phyloP scores from a whole-genome alignment of 2,329 filamentous ascomycete species.

The Chaetomium strumarium region DNA sequence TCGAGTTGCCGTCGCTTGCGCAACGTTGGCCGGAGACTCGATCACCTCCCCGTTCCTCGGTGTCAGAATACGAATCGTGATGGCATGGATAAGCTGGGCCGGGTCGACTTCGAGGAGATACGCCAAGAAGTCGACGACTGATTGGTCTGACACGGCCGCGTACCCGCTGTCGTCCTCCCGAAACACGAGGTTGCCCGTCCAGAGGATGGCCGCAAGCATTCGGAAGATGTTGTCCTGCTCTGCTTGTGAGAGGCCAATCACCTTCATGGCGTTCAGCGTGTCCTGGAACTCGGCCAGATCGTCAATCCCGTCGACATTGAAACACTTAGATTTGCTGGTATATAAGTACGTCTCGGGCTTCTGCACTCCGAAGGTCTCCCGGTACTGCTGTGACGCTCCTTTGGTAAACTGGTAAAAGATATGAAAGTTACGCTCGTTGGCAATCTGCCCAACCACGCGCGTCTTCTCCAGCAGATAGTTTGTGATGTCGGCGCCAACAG shows the following conservation, averaged over 20 bases:
- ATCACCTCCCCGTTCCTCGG: constrained; percentile 61
- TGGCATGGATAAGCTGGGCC: constrained; percentile 72
- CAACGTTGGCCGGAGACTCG: constrained; percentile 73
- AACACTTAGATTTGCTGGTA: constrained; percentile 89
- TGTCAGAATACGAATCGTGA: constrained; percentile 81
- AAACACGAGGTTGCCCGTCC: constrained; percentile 93
- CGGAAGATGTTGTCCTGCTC: constrained; percentile 97
- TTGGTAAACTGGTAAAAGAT: constrained; percentile 99
- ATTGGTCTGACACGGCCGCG: constrained; percentile 79
- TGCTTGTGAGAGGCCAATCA: constrained; percentile 79
- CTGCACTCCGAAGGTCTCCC: constrained; percentile 84
- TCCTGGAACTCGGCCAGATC: constrained; percentile 84
- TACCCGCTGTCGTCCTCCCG: constrained; percentile 84
- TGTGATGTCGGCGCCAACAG: constrained; percentile 93
- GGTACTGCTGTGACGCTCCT: constrained; percentile 79
- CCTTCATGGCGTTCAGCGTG: constrained; percentile 87
- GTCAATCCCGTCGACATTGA: constrained; percentile 90
- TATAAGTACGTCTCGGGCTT: constrained; percentile 90
- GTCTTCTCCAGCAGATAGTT: constrained; percentile 97
- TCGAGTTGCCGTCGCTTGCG: constrained; percentile 79
- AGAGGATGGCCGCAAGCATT: constrained; percentile 84
- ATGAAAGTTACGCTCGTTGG: constrained; percentile 95
- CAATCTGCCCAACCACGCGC: constrained; percentile 89
- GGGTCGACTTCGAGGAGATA: constrained; percentile 87
- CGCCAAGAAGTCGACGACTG: constrained; percentile 88